Conservation (phyloP, 306 rosid genomes). For the Rosa rugosa region DNA sequence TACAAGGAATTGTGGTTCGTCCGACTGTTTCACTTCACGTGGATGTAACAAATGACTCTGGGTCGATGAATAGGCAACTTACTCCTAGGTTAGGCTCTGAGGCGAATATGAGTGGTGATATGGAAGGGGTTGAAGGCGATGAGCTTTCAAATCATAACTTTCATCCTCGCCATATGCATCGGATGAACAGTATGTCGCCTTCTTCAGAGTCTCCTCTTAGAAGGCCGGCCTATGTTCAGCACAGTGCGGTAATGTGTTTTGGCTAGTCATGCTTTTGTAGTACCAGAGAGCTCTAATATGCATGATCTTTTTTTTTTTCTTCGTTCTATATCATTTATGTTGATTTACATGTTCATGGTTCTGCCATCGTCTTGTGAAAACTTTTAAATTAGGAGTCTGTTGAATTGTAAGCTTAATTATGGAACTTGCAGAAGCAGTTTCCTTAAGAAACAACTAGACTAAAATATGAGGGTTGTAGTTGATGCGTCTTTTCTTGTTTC, state of each 20-base stretch:
- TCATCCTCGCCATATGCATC: slow-evolving; percentile 53
- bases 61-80: slow-evolving; percentile 57
- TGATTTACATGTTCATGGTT: neutral
- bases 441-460: neutral
- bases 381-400: neutral
- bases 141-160: slow-evolving; percentile 52
- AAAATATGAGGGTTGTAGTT: neutral
- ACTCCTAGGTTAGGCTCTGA: slow-evolving; percentile 56
- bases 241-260: slow-evolving; percentile 54
- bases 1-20: slow-evolving; percentile 51
- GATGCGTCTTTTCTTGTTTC: neutral
- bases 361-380: neutral
- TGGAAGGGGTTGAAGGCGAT: slow-evolving; percentile 77
- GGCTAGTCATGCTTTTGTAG: neutral
- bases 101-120: slow-evolving; percentile 55
- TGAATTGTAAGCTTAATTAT: neutral
- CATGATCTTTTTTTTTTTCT: neutral
- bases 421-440: neutral
- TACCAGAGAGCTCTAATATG: neutral
- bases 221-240: slow-evolving; percentile 55
- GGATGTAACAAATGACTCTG: slow-evolving; percentile 64
- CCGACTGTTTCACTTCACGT: slow-evolving; percentile 55
- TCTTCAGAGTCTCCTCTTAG: slow-evolving; percentile 91
- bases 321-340: slow-evolving; percentile 6
- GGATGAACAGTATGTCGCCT: slow-evolving; percentile 78